A percentile compares a stretch with the other conserved stretches of the same genome.
These are phyloP conservation scores for Sechiopsis laciniata DNA, from an alignment of 306 rosid species.

Conservation along the genomic window DNA sequence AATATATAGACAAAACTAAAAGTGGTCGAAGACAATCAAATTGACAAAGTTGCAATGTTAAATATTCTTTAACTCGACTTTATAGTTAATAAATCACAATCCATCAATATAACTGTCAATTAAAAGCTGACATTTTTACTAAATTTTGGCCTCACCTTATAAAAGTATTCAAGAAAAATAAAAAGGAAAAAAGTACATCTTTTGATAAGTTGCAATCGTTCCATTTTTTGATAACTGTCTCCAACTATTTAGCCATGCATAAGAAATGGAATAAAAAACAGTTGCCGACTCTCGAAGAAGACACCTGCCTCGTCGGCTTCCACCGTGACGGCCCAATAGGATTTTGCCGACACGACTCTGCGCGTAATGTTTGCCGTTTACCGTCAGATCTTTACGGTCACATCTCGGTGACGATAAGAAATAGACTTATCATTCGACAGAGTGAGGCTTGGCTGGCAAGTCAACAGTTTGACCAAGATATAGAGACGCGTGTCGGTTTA, in stretches of 20 bases:
- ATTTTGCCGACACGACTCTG: conserved; percentile 23
- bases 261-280: neutral
- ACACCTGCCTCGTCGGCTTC: conserved; percentile 15
- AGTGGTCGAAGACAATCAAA: no score
- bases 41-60: neutral
- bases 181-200: neutral
- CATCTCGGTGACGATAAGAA: neutral
- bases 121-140: neutral
- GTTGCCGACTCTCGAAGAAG: neutral
- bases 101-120: neutral
- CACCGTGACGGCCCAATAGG: conserved; percentile 15
- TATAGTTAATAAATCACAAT: neutral
- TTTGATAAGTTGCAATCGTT: conserved; percentile 11
- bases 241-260: neutral
- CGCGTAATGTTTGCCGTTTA: neutral
- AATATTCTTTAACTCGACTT: neutral
- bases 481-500: conserved; percentile 13
- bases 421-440: neutral
- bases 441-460: neutral
- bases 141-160: neutral
- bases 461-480: neutral
- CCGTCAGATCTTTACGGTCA: conserved; percentile 17
- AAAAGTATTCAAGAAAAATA: neutral
- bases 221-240: neutral
- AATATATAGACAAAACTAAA: no score